phyloP scores from a whole-genome alignment of 441 rosid species.

The Francoa sonchifolia region DNA sequence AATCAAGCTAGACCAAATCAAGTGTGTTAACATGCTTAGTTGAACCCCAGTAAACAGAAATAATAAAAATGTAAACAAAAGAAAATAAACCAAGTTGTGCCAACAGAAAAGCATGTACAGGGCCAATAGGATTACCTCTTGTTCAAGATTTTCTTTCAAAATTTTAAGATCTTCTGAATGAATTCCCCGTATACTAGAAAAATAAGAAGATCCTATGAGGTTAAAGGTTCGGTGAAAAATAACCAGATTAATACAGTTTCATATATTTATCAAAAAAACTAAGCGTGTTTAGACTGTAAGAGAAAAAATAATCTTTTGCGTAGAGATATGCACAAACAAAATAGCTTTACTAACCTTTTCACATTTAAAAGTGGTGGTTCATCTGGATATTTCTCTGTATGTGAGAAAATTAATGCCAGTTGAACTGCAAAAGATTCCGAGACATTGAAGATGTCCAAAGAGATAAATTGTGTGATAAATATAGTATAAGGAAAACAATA shows the following conservation, averaged over 20 bases:
- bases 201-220: slow-evolving; percentile 11
- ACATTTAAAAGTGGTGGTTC: slow-evolving; percentile 73
- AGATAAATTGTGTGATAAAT: no score
- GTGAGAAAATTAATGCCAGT: slow-evolving; percentile 79
- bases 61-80: no score
- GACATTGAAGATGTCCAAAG: slow-evolving; percentile 5
- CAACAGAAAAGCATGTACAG: no score
- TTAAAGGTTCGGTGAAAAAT: background rate
- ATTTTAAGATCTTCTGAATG: slow-evolving; percentile 51
- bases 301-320: slow-evolving; percentile 1
- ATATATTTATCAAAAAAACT: background rate
- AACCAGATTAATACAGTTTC: background rate
- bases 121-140: slow-evolving; percentile 46
- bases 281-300: background rate
- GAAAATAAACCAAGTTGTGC: no score
- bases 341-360: slow-evolving; percentile 40
- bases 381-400: slow-evolving; percentile 82
- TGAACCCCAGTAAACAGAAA: no score
- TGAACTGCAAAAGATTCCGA: slow-evolving; percentile 48
- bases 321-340: background rate
- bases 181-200: slow-evolving; percentile 71
- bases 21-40: no score
- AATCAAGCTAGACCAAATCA: no score
- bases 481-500: slow-evolving; percentile 9
- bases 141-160: slow-evolving; percentile 76